Conservation (phyloP, 371 early-diverging fungal species). For the Polyrhizophydium stewartii region DNA sequence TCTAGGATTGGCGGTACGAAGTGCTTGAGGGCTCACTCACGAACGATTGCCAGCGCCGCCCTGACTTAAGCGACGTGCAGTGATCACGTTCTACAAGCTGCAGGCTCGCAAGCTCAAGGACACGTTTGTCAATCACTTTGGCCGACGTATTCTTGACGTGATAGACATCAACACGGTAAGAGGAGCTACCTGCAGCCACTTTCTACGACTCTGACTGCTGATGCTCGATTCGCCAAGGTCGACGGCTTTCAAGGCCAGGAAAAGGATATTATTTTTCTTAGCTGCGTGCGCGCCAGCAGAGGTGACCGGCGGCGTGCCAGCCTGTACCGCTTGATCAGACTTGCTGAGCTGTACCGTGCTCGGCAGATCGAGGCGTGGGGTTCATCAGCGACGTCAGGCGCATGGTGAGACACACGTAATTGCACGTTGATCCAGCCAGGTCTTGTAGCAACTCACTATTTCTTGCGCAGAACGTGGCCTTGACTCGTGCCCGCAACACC, state of each 20-base stretch:
- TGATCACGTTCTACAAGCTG: slow-evolving; percentile 91
- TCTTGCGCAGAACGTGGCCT: slow-evolving; percentile 79
- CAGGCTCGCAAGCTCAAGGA: slow-evolving; percentile 72
- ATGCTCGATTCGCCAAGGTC: slow-evolving; percentile 25
- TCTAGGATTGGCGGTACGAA: slow-evolving; percentile 62
- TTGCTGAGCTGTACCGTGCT: no score
- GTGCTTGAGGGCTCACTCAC: no score
- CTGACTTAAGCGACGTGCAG: slow-evolving; percentile 4
- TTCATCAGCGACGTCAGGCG: slow-evolving; percentile 80
- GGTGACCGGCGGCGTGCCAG: slow-evolving; percentile 22
- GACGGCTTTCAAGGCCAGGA: slow-evolving; percentile 99
- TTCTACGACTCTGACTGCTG: no score
- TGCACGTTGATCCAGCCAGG: neutral
- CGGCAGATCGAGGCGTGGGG: slow-evolving; percentile 67
- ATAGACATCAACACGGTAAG: slow-evolving; percentile 89
- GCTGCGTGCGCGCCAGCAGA: slow-evolving; percentile 83
- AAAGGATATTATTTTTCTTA: slow-evolving; percentile 88
- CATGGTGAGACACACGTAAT: slow-evolving; percentile 22
- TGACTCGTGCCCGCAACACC: slow-evolving; percentile 89
- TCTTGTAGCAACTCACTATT: neutral
- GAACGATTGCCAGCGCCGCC: no score
- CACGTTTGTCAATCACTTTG: slow-evolving; percentile 61
- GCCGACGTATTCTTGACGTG: slow-evolving; percentile 54
- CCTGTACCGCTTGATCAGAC: neutral
- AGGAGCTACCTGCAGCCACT: neutral